Conservation (phyloP, 2,329 filamentous ascomycete species). For the Pseudopithomyces chartarum region DNA sequence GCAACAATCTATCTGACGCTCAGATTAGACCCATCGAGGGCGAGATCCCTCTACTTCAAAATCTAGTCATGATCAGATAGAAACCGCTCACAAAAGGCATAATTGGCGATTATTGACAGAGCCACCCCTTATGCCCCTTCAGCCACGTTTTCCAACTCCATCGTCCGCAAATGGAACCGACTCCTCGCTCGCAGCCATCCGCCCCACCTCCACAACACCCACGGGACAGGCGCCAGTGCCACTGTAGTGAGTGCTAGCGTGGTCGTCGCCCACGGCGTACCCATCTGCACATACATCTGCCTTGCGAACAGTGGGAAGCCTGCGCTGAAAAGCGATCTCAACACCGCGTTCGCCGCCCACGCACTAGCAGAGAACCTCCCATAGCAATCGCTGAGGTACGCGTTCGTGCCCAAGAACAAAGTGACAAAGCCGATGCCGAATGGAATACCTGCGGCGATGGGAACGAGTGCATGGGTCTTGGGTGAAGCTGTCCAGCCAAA, state of each 20-base stretch:
- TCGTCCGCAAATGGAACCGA: constrained; percentile 7
- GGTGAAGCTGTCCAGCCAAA: constrained; percentile 70
- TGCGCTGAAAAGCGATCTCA: constrained; percentile 60
- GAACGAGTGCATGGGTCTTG: constrained; percentile 59
- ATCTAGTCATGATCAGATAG: too few species aligned
- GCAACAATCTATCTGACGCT: too few species aligned
- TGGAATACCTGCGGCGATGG: constrained; percentile 25
- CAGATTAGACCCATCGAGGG: too few species aligned
- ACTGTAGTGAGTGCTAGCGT: constrained; percentile 41
- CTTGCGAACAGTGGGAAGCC: constrained; percentile 66
- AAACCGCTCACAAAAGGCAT: not conserved
- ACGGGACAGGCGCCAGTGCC: constrained; percentile 45
- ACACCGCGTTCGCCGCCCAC: constrained; percentile 43
- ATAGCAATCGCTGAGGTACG: constrained; percentile 11
- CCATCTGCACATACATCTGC: constrained; percentile 44
- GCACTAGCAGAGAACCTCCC: constrained; percentile 11
- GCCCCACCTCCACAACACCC: constrained; percentile 36
- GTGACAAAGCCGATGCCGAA: constrained; percentile 14
- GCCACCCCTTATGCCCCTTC: not conserved
- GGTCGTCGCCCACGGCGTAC: constrained; percentile 39
- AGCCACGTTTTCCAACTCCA: constrained; percentile 4
- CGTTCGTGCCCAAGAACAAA: constrained; percentile 9
- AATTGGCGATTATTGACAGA: not conserved
- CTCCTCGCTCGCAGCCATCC: not conserved
- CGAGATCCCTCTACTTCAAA: too few species aligned